These are phyloP conservation scores for Zoysia pacifica DNA, from an alignment of 176 grass and related monocot genomes.

Conservation along the genomic window DNA sequence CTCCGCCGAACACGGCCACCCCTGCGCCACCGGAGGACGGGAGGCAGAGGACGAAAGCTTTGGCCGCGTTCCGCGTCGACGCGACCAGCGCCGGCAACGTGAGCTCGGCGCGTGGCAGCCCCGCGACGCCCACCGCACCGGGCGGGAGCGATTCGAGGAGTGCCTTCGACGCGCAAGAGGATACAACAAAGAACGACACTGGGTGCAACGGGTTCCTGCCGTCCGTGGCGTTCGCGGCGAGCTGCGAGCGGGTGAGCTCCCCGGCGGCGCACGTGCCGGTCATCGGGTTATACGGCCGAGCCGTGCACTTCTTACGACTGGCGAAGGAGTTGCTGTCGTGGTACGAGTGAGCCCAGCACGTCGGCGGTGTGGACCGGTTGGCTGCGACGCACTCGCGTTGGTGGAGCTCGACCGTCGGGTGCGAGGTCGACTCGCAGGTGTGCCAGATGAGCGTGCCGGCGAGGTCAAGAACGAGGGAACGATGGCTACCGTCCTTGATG, in stretches of 20 bases:
- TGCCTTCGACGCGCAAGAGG: background rate
- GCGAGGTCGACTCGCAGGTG: background rate
- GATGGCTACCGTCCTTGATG: background rate
- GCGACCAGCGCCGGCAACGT: constrained; percentile 34
- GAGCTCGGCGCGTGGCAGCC: background rate
- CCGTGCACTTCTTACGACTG: no score
- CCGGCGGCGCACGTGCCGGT: no score
- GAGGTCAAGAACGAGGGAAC: constrained; percentile 7
- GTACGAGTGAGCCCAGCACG: background rate
- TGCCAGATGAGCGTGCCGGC: background rate
- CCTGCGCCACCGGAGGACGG: no score
- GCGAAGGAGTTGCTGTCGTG: no score
- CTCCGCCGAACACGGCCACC: no score
- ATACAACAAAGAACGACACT: background rate
- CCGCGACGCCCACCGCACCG: background rate
- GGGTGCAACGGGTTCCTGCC: background rate
- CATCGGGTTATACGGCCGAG: no score
- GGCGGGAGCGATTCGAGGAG: background rate
- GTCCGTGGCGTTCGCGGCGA: background rate
- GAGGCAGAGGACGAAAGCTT: no score
- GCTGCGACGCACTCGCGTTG: background rate
- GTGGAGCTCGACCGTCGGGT: background rate
- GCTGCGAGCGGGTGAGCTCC: no score
- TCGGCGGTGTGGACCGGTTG: background rate
- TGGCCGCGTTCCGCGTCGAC: no score